A percentile compares a stretch with the other conserved stretches of the same genome.
These are phyloP conservation scores for Bondarzewia mesenterica DNA, from an alignment of 1,284 basidiomycete species.

Conservation along the genomic window DNA sequence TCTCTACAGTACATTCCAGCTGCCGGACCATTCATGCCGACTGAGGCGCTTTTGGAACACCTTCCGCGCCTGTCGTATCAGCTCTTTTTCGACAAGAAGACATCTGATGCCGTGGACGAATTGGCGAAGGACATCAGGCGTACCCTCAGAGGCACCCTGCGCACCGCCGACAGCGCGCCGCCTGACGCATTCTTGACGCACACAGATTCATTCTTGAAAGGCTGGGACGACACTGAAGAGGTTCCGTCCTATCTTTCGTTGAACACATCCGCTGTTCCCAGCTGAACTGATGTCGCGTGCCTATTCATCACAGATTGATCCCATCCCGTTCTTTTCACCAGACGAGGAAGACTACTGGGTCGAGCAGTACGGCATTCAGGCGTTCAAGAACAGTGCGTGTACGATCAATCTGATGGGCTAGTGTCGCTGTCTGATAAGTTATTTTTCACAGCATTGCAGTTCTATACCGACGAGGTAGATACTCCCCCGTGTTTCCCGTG, in stretches of 20 bases:
- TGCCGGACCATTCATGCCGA: constrained; percentile 36
- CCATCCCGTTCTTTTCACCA: constrained; percentile 46
- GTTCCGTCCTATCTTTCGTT: constrained; percentile 18
- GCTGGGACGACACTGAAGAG: constrained; percentile 36
- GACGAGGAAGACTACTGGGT: constrained; percentile 64
- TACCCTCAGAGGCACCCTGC: constrained; percentile 44
- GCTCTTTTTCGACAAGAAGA: constrained; percentile 46
- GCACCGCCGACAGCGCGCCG: constrained; percentile 42
- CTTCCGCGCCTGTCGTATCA: constrained; percentile 55
- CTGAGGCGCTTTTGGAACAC: constrained; percentile 28
- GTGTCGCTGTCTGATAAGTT: constrained; percentile 6
- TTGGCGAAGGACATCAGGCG: constrained; percentile 46
- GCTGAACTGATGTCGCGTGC: not conserved
- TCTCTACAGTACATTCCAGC: constrained; percentile 43
- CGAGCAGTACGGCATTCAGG: constrained; percentile 45
- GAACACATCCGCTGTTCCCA: not conserved
- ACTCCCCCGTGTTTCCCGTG: too few species aligned
- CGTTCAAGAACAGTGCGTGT: constrained; percentile 51
- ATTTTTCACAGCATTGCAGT: constrained; percentile 8
- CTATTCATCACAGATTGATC: constrained; percentile 36
- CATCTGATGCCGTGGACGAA: constrained; percentile 39
- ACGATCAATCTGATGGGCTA: not conserved
- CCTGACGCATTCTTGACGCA: constrained; percentile 46
- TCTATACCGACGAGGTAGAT: constrained; percentile 13
- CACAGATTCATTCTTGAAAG: constrained; percentile 38